phyloP scores from a whole-genome alignment of 306 rosid genomes.

The Gastrolobium bilobum region DNA sequence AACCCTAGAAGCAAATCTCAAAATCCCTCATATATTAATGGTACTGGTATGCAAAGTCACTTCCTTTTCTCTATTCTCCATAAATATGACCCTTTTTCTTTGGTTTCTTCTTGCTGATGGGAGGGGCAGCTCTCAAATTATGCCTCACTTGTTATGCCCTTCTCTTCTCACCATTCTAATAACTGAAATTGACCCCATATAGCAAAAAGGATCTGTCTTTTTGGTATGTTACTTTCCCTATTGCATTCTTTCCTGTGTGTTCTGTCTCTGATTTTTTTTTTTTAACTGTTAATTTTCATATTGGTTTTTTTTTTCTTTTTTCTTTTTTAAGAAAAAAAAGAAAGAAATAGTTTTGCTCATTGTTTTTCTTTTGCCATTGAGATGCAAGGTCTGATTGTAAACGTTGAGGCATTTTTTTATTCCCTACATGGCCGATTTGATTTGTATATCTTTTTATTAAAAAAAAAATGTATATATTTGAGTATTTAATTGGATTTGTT shows the following conservation, averaged over 20 bases:
- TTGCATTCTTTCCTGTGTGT: not conserved
- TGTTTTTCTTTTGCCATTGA: not conserved
- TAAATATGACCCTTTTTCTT: conserved; percentile 12
- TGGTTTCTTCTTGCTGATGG: conserved; percentile 2
- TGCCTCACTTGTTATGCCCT: conserved; percentile 9
- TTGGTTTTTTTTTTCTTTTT: not conserved
- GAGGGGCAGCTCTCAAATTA: conserved; percentile 37
- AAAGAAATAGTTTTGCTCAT: not conserved
- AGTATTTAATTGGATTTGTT: not conserved
- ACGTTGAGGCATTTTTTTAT: not conserved
- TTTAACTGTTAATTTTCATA: too few species aligned
- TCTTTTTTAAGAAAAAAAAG: not conserved
- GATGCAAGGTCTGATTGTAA: not conserved
- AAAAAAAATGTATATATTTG: not conserved
- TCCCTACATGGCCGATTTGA: not conserved
- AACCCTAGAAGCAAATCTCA: conserved; percentile 30
- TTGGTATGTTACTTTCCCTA: conserved; percentile 35
- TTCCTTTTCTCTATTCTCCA: conserved; percentile 13
- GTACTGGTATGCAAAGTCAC: conserved; percentile 47
- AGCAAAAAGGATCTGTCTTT: conserved; percentile 20
- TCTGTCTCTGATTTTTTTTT: not conserved
- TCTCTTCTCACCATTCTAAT: conserved; percentile 28
- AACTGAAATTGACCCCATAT: conserved; percentile 22
- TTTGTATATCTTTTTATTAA: not conserved
- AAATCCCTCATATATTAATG: conserved; percentile 7